Base-by-base conservation (phyloP, 148 eudicot genomes). In the Fagopyrum esculentum region DNA sequence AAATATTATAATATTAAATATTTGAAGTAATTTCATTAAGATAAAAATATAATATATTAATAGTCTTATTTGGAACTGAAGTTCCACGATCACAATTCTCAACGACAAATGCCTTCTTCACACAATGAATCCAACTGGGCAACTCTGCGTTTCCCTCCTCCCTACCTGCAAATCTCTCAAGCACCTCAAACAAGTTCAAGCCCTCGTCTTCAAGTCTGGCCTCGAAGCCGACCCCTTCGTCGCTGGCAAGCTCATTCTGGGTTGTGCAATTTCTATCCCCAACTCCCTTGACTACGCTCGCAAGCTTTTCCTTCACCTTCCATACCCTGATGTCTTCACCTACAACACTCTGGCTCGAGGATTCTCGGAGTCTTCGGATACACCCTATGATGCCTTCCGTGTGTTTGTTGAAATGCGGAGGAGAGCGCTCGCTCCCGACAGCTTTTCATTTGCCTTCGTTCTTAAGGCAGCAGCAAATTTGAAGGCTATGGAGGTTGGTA, bases 321-420 rank as follows among this genome's bases (percentile, higher is more conserved):
- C 80, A 16, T 54, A 77, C 59, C 85, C 89, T 10, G 88, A 87
- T 82, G 69, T 83, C 9, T 89, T 87, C 87, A 87, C 85, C 85
- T 89, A 83, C 80, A 89, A 89, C 80, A 82, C 88, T 73, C 80
- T 89, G 51, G 84, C 87, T 57, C 86, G 93, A 17, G 90, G 88
- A 5, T 52, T 81, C 50, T 80, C 90, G 11, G 87, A 87, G 45
- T 85, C 90, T 9, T 64, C 69, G 12, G 78, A 80, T 30, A 29
- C 77, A 22, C 89, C 89, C 0, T 63, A 83, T 17, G 40, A 73
- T 46, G 82, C 91, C 9, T 16, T 89, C 66, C 59, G 74, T 61
- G 75, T 80, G 9, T 87, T 85, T 63, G 71, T 59, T 72, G 82
- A 81, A 76, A 85, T 89, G 90, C 81, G 88, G 15, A 76, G 77